Evolutionary conservation across 306 rosid species (phyloP), one percentile per base, ranked within the genome.

Genomic region (Citrullus amarus): DNA sequence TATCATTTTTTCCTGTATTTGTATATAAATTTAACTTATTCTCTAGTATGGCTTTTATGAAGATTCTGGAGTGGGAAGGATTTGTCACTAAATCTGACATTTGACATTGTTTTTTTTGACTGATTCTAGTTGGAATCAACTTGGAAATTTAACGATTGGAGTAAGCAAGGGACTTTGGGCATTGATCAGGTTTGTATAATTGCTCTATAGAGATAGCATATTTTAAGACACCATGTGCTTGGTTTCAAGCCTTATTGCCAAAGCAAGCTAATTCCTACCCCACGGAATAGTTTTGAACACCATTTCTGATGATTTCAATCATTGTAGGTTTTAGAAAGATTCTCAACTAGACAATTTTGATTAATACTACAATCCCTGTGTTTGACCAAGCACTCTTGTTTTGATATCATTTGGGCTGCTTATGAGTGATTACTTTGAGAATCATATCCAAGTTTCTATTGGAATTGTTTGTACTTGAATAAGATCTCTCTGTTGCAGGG

Each of bases 401-500:
- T 44, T 22, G 55, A 43, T 7, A 39, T 5, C 18, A 68, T 68
- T 68, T 5, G 25, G 75, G n/a, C 55, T 43, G 75, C 55, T 68
- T 41, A 68, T 4, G 34, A 41, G 75, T 20, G 55, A 12, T 43
- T 69, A 12, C 6, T 71, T 71, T n/a, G 75, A 5, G 22, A 41
- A 68, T 68, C 18, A 20, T 68, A 68, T 68, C 55, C 17, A 43
- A 17, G 54, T 43, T 68, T 67, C 30, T 17, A 39, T 68, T 41
- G 54, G 36, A n/a, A 41, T 68, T 20, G 56, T 69, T 68, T 69
- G 75, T 43, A 22, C 1, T 69, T 69, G 77, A 50, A 72, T 50
- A 28, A 72, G 77, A 3, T 50, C 43, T 48, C 41, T 25, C 17
- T 25, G 59, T 39, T 71, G 68, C 83, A 67, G 83, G 81, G 70